Base-by-base conservation (phyloP, 345 rosid genomes). In the Capsella bursapastoris region DNA sequence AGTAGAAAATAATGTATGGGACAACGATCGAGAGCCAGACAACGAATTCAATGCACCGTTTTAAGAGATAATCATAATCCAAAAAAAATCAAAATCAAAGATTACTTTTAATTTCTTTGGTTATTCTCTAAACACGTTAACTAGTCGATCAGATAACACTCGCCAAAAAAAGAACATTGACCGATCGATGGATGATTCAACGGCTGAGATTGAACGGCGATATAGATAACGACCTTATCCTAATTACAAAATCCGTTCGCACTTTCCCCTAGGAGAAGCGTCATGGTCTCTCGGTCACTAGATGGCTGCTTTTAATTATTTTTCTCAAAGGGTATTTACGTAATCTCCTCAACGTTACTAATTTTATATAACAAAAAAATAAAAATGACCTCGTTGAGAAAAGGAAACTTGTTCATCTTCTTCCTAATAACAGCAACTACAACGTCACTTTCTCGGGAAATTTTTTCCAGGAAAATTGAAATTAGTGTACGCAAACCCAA, bases 191-290 rank as follows among this genome's bases (percentile, higher is more conserved):
- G 37, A 16, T 3, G 29, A 60, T 6, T 60, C 11, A 25, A 60
- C 72, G 78, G 78, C 67, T 66, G 65, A 47, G 38, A 66, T 49
- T 57, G 6, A 72, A 71, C 2, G 8, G 4, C 59, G 7, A 22
- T 38, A 40, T 22, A 12, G 49, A 60, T 11, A 40, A 56, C 22
- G 44, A 73, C 49, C 29, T 73, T 44, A 73, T 73, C 71, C 4
- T 16, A 28, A 63, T 6, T 7, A 22, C 25, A 55, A 4, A 44
- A 62, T 52, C 69, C 18, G 4, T 48, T 74, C 53, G 60, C 5
- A 38, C 0, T 66, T 74, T 66, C 58, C 69, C 70, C 74, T 0
- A 70, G 38, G 58, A 70, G 37, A 35, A 6, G 27, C 6, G 43
- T 4, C 25, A 57, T 57, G 27, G 61, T 32, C 40, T 8, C 5